Percentiles rank a stretch among this genome's conserved stretches.
Conservation (phyloP, 192 early-diverging fungal genomes). For the Oehlia diaphana region DNA sequence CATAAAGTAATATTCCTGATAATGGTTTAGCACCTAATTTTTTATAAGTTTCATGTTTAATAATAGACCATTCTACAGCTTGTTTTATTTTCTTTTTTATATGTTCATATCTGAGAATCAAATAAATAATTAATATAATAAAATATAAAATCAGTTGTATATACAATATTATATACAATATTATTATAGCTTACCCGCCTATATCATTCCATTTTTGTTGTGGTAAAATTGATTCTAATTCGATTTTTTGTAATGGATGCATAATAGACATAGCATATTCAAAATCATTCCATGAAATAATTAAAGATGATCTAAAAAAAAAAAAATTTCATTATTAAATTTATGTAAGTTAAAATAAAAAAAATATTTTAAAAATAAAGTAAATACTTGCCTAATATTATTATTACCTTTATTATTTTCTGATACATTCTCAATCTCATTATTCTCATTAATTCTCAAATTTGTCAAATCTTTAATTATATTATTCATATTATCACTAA, state of each 20-base stretch:
- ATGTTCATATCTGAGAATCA: constrained; percentile 48
- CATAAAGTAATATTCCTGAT: constrained; percentile 85
- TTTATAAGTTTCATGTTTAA: constrained; percentile 45
- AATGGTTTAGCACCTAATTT: constrained; percentile 72
- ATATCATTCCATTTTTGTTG: constrained; percentile 57
- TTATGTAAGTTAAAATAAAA: too few species aligned
- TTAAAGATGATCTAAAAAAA: not conserved
- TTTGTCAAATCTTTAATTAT: constrained; percentile 3
- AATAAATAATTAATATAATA: not conserved
- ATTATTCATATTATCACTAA: not conserved
- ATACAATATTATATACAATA: not conserved
- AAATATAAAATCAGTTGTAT: not conserved
- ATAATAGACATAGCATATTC: constrained; percentile 56
- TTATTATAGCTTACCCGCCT: constrained; percentile 61
- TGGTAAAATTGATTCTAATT: constrained; percentile 59
- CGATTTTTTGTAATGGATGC: constrained; percentile 63
- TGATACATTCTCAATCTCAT: not conserved
- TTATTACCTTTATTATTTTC: not conserved
- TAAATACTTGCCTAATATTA: not conserved
- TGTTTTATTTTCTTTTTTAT: constrained; percentile 61
- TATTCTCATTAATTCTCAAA: not conserved
- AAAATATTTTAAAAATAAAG: not conserved
- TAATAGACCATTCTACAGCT: constrained; percentile 58
- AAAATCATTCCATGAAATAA: constrained; percentile 45
- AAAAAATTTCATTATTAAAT: not conserved